These are phyloP conservation scores for Fistulinella cinereoalba DNA, from an alignment of 1,284 basidiomycete genomes.

Conservation along the genomic window DNA sequence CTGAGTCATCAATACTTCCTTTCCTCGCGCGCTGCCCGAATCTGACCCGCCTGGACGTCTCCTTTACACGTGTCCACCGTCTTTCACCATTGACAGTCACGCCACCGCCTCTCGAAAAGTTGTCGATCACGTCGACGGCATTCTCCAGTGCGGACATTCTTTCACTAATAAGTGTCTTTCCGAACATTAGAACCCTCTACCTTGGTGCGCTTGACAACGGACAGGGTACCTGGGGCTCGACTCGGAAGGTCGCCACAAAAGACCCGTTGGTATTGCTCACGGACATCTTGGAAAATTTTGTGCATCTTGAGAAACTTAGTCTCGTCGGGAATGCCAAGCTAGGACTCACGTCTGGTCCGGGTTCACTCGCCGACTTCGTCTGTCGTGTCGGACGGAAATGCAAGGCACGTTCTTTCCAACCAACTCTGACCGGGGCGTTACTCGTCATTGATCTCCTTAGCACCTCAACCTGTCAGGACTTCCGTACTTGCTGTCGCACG, in stretches of 20 bases:
- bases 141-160: slow-evolving; percentile 43
- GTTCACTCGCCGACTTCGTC: slow-evolving; percentile 48
- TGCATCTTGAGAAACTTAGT: slow-evolving; percentile 49
- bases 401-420: slow-evolving; percentile 41
- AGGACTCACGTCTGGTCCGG: slow-evolving; percentile 36
- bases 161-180: slow-evolving; percentile 38
- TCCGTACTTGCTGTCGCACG: slow-evolving; percentile 47
- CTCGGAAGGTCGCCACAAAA: slow-evolving; percentile 54
- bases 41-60: slow-evolving; percentile 55
- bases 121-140: slow-evolving; percentile 58
- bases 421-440: not conserved
- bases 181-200: slow-evolving; percentile 46
- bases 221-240: slow-evolving; percentile 43
- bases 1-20: slow-evolving; percentile 45
- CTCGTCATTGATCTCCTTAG: slow-evolving; percentile 23
- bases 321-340: slow-evolving; percentile 63
- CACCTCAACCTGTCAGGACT: slow-evolving; percentile 58
- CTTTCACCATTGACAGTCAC: slow-evolving; percentile 13
- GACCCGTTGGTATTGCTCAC: slow-evolving; percentile 51
- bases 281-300: slow-evolving; percentile 36
- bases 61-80: slow-evolving; percentile 57
- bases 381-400: slow-evolving; percentile 54
- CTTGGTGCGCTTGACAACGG: slow-evolving; percentile 60
- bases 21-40: slow-evolving; percentile 49
- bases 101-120: slow-evolving; percentile 46